phyloP scores from a whole-genome alignment of 768 basidiomycete species.

The Phallus indusiatus region DNA sequence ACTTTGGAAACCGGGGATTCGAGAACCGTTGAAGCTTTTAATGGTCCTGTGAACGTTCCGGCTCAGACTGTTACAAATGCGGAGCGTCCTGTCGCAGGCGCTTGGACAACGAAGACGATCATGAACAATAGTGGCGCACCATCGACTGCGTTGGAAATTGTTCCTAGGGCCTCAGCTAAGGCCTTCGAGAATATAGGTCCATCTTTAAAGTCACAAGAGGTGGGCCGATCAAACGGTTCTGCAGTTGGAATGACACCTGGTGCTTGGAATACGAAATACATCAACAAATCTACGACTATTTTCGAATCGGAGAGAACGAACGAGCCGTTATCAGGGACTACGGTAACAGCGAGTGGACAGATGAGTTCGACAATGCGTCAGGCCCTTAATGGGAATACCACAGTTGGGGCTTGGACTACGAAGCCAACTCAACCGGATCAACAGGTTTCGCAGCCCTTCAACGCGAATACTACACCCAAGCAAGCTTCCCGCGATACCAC shows the following conservation, averaged over 20 bases:
- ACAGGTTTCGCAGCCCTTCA: background rate
- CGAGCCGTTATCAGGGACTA: background rate
- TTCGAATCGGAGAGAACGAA: background rate
- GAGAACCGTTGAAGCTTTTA: background rate
- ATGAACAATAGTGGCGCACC: background rate
- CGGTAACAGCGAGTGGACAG: background rate
- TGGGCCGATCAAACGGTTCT: background rate
- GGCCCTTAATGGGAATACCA: background rate
- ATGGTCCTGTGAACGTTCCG: background rate
- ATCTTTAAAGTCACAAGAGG: background rate
- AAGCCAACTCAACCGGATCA: background rate
- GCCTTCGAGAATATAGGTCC: background rate
- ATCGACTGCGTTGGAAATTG: background rate
- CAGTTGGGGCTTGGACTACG: constrained; percentile 7
- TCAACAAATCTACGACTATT: background rate
- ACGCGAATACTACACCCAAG: background rate
- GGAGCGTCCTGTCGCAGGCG: background rate
- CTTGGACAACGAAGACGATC: background rate
- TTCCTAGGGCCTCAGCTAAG: background rate
- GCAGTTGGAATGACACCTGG: background rate
- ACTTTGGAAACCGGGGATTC: background rate
- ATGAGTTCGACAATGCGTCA: background rate
- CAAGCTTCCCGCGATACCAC: background rate
- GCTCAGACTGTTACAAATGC: background rate
- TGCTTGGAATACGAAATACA: constrained; percentile 4